A percentile compares a stretch with the other conserved stretches of the same genome.
Evolutionary conservation across 768 basidiomycete species (phyloP).

Genomic region (Crucibulum laeve): DNA sequence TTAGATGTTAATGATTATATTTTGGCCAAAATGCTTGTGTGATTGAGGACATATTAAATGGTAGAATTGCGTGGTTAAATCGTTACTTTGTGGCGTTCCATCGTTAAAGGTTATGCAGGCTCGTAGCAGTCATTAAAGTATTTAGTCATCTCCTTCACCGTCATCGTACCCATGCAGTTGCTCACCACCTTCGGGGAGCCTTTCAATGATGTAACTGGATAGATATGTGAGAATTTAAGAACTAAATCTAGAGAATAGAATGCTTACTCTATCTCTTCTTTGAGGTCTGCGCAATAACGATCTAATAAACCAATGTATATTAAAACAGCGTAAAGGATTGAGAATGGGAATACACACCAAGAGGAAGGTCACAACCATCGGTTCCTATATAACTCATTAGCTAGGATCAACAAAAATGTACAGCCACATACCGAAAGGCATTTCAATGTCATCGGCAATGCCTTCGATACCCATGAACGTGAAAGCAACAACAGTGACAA

Average conservation of each 20-base stretch:
- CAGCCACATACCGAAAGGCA: constrained; percentile 74
- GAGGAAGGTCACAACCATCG: constrained; percentile 67
- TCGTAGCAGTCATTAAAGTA: background rate
- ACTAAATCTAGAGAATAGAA: background rate
- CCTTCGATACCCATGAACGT: constrained; percentile 95
- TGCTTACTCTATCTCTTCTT: constrained; percentile 78
- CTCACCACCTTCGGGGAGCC: constrained; percentile 70
- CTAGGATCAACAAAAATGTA: constrained; percentile 6
- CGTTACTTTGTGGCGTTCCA: too few species aligned
- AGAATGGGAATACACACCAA: constrained; percentile 42
- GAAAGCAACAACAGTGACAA: constrained; percentile 84
- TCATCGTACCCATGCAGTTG: constrained; percentile 74
- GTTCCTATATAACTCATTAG: constrained; percentile 30
- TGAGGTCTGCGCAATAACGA: constrained; percentile 81
- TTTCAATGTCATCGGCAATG: constrained; percentile 92
- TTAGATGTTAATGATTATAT: constrained; percentile 1
- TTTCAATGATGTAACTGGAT: constrained; percentile 61
- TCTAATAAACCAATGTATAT: constrained; percentile 36
- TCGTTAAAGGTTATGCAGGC: too few species aligned
- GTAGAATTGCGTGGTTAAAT: background rate
- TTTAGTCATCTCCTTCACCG: constrained; percentile 76
- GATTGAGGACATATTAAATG: background rate
- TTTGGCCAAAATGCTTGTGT: too few species aligned
- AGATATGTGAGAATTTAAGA: constrained; percentile 6
- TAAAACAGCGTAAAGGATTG: background rate